Base-by-base conservation (phyloP, 2,329 filamentous ascomycete genomes). In the Podosphaera fusca region DNA sequence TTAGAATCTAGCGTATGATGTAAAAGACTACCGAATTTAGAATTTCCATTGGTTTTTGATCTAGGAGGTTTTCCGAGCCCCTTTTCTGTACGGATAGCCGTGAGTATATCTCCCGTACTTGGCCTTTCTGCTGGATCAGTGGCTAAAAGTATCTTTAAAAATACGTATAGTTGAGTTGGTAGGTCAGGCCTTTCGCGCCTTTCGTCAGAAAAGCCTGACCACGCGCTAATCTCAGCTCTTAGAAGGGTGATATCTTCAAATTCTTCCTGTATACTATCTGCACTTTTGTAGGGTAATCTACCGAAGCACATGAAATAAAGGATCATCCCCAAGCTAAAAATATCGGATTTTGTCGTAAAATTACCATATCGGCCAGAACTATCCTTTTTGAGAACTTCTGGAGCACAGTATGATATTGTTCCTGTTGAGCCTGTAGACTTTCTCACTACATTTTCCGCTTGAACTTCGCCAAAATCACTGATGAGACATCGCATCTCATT, bases 281-380 rank as follows among this genome's bases (percentile, higher is more conserved):
- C 87, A 63, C 84, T 85, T 31, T 72, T 75, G 66, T 96, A 98
- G 0, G 92, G 92, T 9, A 98, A 75, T 52, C 83, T 78, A 1
- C 84, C 87, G 67, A 98, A 98, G 68, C 92, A 98, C 75, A 98
- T 84, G 66, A 98, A 98, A 69, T 96, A 94, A 2, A 98, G 76
- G 57, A 96, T 96, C 90, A 98, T 95, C 54, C 92, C 92, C 0
- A 98, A 73, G 0, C 89, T 95, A 69, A 98, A 98, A n/a, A 98
- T 85, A 66, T 98, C 92, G 0, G 89, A 95, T 67, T 96, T 98
- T 33, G 87, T 89, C 0, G 88, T 95, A 65, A 98, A 98, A 66
- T 96, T 95, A 6, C 85, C 88, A 63, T 86, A 90, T 0, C 77
- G 77, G 0, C 90, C 90, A 34, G 74, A 75, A 0, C 77, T 70